Conservation (phyloP, 1,284 basidiomycete species). For the Boletus sp. region DNA sequence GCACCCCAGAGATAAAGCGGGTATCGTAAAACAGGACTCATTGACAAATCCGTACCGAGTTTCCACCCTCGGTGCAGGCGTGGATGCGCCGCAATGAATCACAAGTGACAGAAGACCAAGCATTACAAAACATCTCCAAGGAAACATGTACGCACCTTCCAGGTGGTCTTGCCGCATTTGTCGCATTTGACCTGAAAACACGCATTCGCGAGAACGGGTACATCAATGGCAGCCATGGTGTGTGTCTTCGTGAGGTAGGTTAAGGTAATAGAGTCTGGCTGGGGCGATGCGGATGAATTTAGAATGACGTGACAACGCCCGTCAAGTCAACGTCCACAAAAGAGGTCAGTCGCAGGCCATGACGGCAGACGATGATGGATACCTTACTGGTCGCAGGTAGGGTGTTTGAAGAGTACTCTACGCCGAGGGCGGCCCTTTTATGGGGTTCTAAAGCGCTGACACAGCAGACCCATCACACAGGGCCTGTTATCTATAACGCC, state of each 20-base stretch:
- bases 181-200: conserved; percentile 59
- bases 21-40: conserved; percentile 7
- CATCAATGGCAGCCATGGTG: conserved; percentile 22
- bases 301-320: conserved; percentile 21
- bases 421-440: conserved; percentile 11
- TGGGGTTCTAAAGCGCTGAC: not conserved
- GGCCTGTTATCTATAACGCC: too few species aligned
- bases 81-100: conserved; percentile 16
- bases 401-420: not conserved
- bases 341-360: conserved; percentile 1
- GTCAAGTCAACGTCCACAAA: conserved; percentile 13
- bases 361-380: conserved; percentile 11
- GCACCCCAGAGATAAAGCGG: conserved; percentile 17
- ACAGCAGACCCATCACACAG: too few species aligned
- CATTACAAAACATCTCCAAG: conserved; percentile 24
- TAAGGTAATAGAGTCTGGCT: conserved; percentile 34
- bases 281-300: conserved; percentile 12
- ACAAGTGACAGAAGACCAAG: conserved; percentile 4
- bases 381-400: conserved; percentile 11
- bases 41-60: conserved; percentile 15
- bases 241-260: conserved; percentile 27
- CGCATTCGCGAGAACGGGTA: conserved; percentile 42
- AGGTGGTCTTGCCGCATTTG: conserved; percentile 68
- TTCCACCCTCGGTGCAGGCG: conserved; percentile 12
- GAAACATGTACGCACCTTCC: conserved; percentile 51